These are phyloP conservation scores for Alternaria atra DNA, from an alignment of 2,329 filamentous ascomycete genomes.

Conservation along the genomic window DNA sequence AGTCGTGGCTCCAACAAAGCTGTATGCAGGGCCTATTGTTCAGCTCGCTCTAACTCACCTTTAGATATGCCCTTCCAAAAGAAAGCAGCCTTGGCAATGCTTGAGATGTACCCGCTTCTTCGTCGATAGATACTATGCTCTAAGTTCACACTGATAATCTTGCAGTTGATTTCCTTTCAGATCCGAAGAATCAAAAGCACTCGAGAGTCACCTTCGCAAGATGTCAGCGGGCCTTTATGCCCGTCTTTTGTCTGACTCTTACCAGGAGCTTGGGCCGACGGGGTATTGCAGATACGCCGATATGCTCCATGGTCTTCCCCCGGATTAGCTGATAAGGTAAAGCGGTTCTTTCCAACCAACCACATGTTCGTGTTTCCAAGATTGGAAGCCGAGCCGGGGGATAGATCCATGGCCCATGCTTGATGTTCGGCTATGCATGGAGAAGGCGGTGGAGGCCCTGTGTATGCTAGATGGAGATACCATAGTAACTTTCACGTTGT, in stretches of 20 bases:
- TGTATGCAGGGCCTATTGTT: neutral
- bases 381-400: slow-evolving; percentile 1
- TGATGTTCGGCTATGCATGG: neutral
- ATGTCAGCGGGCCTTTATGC: neutral
- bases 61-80: neutral
- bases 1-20: slow-evolving; percentile 1
- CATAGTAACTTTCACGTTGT: too few species aligned
- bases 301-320: neutral
- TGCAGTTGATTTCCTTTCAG: neutral
- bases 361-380: neutral
- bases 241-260: neutral
- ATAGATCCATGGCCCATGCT: slow-evolving; percentile 1
- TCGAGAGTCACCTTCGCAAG: neutral
- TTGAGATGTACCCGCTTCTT: neutral
- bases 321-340: slow-evolving; percentile 2
- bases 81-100: neutral
- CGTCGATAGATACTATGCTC: neutral
- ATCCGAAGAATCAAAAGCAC: neutral
- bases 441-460: slow-evolving; percentile 4
- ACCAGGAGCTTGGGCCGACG: slow-evolving; percentile 2
- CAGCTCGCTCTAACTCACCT: neutral
- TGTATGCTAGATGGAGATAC: neutral
- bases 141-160: neutral
- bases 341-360: neutral
- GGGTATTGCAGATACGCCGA: slow-evolving; percentile 1